Evolutionary conservation across 2,329 filamentous ascomycete species (phyloP), one percentile per base, ranked within the genome.

Genomic region (Incumbomyces delicatus): DNA sequence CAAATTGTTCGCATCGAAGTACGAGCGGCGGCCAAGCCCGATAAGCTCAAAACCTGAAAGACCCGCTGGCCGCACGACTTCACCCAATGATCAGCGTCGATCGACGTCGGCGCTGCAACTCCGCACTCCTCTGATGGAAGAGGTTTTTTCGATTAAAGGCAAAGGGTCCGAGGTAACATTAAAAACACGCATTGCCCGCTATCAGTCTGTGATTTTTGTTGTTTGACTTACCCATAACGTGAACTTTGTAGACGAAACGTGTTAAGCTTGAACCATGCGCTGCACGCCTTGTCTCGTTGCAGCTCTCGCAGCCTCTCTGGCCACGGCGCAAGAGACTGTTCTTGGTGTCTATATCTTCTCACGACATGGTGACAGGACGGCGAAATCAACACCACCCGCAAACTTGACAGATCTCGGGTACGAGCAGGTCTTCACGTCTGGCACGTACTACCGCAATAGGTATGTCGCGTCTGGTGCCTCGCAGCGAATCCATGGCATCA

Each of bases 341-440:
- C 73, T 94, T 13, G 88, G 87, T 44, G 80, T 83, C 38, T 92
- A 89, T 65, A 80, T 95, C 66, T 94, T 94, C 72, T 80, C 87
- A 57, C 84, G 89, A 38, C 89, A 95, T 68, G 89, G 89, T 48
- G 89, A 95, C 65, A 80, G 89, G 47, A 90, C 87, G 1, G 69
- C 86, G 53, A 95, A 94, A 69, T 72, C 78, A 14, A 79, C 78
- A 52, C 72, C 80, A 38, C 83, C 84, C 11, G 79, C 85, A 22
- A 75, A 76, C 54, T 68, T 95, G 62, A 95, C 89, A 11, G 75
- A 83, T 50, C 75, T 95, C 43, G 89, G 89, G 29, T 87, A 89
- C 61, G 68, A 75, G 40, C 74, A 95, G 68, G 80, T 88, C 55
- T 83, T 79, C 65, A 71, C 73, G 39, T 81, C 83, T 0, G 89